Evolutionary conservation across 1,139 yeast species (phyloP).

Genomic region (Lodderomyces metapsilosis): DNA sequence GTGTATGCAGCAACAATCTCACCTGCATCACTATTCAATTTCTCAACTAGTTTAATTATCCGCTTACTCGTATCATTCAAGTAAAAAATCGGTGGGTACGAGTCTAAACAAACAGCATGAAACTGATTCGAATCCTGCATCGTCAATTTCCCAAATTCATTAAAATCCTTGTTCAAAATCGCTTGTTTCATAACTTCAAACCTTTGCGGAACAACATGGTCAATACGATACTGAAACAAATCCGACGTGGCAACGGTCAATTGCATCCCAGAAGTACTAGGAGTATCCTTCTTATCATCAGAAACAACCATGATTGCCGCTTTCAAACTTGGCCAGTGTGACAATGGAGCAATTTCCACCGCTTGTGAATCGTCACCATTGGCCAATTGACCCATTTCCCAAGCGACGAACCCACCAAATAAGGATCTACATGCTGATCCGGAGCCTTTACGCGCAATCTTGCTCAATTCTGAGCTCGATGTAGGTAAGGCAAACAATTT

Average conservation of each 20-base stretch:
- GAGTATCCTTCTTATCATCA: conserved; percentile 90
- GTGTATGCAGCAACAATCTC: conserved; percentile 93
- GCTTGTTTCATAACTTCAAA: conserved; percentile 79
- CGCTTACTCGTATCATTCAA: conserved; percentile 92
- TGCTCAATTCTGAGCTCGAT: conserved; percentile 78
- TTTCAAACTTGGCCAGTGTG: conserved; percentile 90
- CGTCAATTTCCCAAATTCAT: conserved; percentile 80
- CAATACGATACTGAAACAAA: conserved; percentile 74
- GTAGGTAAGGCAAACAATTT: conserved; percentile 78
- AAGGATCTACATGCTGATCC: conserved; percentile 97
- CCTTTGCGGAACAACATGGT: conserved; percentile 79
- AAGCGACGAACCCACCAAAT: conserved; percentile 96
- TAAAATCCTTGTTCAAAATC: conserved; percentile 69
- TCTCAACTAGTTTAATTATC: conserved; percentile 78
- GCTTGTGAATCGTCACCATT: conserved; percentile 93
- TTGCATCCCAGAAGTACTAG: conserved; percentile 97
- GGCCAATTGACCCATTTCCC: conserved; percentile 85
- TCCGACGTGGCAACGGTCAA: conserved; percentile 86
- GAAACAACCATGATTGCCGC: conserved; percentile 92
- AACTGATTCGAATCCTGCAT: conserved; percentile 96
- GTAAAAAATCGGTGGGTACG: conserved; percentile 93
- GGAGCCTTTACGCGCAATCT: conserved; percentile 95
- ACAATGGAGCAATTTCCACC: conserved; percentile 78
- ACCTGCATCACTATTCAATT: conserved; percentile 51
- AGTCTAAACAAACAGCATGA: conserved; percentile 95